Percentiles rank a stretch among this genome's conserved stretches.
phyloP scores from a whole-genome alignment of 2,329 filamentous ascomycete genomes.

The Emmonsia crescens region DNA sequence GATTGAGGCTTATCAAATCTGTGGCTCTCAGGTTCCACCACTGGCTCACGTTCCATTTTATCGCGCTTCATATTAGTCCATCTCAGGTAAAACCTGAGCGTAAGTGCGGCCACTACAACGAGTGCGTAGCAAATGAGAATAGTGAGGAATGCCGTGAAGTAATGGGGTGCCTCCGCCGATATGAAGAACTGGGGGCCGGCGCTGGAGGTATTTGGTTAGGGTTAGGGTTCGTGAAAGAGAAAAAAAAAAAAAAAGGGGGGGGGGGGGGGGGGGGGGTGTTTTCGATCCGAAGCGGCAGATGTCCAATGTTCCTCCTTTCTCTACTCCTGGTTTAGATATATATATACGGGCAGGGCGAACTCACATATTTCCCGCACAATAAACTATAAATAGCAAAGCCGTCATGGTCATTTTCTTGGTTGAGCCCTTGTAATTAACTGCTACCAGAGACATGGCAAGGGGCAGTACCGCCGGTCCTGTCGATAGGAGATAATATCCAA shows the following conservation, averaged over 20 bases:
- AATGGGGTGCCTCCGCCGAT: conserved; percentile 40
- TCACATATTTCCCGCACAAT: conserved; percentile 45
- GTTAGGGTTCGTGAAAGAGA: neutral
- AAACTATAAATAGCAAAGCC: conserved; percentile 45
- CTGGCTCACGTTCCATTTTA: neutral
- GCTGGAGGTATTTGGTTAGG: neutral
- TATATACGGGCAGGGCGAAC: neutral
- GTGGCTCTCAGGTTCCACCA: neutral
- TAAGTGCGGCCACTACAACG: conserved; percentile 19
- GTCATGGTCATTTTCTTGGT: conserved; percentile 53
- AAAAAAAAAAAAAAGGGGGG: no score
- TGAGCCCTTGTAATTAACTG: conserved; percentile 46
- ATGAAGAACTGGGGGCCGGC: conserved; percentile 47
- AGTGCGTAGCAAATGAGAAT: conserved; percentile 39
- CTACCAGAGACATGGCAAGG: conserved; percentile 45
- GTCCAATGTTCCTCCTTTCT: neutral
- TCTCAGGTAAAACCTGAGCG: neutral
- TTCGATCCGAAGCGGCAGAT: neutral
- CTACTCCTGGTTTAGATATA: neutral
- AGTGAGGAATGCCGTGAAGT: conserved; percentile 42
- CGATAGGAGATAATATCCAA: conserved; percentile 49
- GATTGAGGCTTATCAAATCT: neutral
- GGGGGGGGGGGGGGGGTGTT: neutral
- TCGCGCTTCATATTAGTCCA: conserved; percentile 33
- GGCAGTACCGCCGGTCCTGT: conserved; percentile 46